Conservation (phyloP, 306 rosid species). For the Oxytropis ochrocephala region DNA sequence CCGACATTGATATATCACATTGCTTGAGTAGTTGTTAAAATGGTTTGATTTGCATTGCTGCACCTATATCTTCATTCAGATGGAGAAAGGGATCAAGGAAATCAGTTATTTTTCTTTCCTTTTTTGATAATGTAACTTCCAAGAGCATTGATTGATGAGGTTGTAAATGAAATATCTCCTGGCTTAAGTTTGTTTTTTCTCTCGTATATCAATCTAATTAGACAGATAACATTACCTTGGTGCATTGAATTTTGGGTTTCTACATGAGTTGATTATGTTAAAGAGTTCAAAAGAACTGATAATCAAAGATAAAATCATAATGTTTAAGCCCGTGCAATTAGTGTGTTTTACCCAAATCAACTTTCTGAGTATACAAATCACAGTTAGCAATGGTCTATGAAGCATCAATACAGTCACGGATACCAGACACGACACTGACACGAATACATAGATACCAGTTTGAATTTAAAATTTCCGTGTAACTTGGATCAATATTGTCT, state of each 20-base stretch:
- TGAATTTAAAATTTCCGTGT: too few species aligned
- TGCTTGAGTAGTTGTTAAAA: not conserved
- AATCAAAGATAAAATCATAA: too few species aligned
- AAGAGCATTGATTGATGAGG: conserved; percentile 10
- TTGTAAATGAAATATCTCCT: conserved; percentile 15
- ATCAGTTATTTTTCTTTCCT: conserved; percentile 2
- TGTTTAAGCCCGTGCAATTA: too few species aligned
- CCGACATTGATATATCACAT: not conserved
- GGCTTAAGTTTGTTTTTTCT: not conserved
- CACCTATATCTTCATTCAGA: not conserved
- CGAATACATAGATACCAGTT: too few species aligned
- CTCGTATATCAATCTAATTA: conserved; percentile 1
- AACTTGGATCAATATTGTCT: too few species aligned
- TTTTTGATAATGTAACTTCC: conserved; percentile 9
- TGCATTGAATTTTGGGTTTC: not conserved
- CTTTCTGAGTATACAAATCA: too few species aligned
- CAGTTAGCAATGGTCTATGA: too few species aligned
- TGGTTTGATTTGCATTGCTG: conserved; percentile 6
- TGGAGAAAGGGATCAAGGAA: not conserved
- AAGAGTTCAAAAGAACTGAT: too few species aligned
- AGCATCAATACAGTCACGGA: too few species aligned
- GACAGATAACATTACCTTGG: not conserved
- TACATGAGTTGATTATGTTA: not conserved
- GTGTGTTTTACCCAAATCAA: too few species aligned
- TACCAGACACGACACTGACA: too few species aligned